These are phyloP conservation scores for Aspergillus sp. DNA, from an alignment of 2,329 filamentous ascomycete genomes.

Conservation along the genomic window DNA sequence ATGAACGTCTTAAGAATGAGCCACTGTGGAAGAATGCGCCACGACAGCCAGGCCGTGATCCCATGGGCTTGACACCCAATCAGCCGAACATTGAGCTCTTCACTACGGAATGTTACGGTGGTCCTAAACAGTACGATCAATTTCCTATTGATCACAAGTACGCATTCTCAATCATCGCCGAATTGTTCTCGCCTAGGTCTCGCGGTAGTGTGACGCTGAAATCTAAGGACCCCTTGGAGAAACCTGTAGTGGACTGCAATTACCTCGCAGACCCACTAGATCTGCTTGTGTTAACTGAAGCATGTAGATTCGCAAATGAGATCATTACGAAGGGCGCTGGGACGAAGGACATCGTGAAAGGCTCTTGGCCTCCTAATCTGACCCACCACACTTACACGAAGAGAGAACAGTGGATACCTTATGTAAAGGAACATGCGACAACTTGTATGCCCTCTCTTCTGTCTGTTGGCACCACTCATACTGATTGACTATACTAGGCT, in stretches of 20 bases:
- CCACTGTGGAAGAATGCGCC: conserved; percentile 57
- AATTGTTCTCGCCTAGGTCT: conserved; percentile 61
- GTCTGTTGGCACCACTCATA: background rate
- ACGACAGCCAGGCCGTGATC: conserved; percentile 56
- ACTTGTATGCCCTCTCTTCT: conserved; percentile 53
- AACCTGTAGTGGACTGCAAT: conserved; percentile 61
- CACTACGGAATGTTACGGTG: conserved; percentile 63
- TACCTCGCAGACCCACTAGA: conserved; percentile 61
- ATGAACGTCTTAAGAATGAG: conserved; percentile 59
- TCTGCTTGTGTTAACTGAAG: conserved; percentile 61
- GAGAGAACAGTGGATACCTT: conserved; percentile 60
- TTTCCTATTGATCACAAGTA: conserved; percentile 57
- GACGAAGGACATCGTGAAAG: conserved; percentile 61
- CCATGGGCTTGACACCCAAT: conserved; percentile 59
- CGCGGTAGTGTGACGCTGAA: conserved; percentile 58
- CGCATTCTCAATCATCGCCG: conserved; percentile 60
- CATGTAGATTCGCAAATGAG: conserved; percentile 61
- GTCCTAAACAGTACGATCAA: conserved; percentile 59
- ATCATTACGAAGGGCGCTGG: conserved; percentile 60
- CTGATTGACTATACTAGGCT: conserved; percentile 39
- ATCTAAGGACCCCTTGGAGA: conserved; percentile 51
- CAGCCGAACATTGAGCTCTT: conserved; percentile 67
- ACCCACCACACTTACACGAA: conserved; percentile 56
- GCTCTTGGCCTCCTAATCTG: conserved; percentile 58
- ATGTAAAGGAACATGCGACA: conserved; percentile 61